A percentile compares a stretch with the other conserved stretches of the same genome.
Evolutionary conservation across 1,284 basidiomycete genomes (phyloP).

Genomic region (Puccinia horiana): DNA sequence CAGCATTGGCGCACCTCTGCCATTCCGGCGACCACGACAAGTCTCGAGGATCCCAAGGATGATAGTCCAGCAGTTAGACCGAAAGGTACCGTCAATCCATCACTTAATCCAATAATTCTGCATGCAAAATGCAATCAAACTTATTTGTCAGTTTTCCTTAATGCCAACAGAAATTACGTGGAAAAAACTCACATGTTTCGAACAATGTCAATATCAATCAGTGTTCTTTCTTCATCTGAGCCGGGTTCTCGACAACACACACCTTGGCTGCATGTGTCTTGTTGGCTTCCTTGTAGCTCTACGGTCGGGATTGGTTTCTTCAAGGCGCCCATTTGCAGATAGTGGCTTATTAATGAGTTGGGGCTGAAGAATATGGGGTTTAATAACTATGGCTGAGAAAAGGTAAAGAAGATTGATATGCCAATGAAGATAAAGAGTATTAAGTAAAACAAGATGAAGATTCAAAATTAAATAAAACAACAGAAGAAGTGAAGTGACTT

Average conservation of each 20-base stretch:
- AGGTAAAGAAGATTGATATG: neutral
- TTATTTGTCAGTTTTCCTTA: neutral
- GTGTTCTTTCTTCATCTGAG: slow-evolving; percentile 69
- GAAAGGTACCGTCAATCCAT: slow-evolving; percentile 93
- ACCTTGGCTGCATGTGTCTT: slow-evolving; percentile 1
- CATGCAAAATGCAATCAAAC: slow-evolving; percentile 2
- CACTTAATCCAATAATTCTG: slow-evolving; percentile 88
- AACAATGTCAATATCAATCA: slow-evolving; percentile 82
- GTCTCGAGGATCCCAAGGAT: slow-evolving; percentile 78
- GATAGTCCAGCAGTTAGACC: slow-evolving; percentile 86
- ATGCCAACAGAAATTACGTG: slow-evolving; percentile 7
- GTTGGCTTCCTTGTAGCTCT: neutral
- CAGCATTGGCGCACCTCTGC: slow-evolving; percentile 65
- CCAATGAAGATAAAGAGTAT: neutral
- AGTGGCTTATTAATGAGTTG: neutral
- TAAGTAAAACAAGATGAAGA: neutral
- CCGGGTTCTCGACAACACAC: neutral
- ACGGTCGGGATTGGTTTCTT: neutral
- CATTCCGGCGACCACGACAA: slow-evolving; percentile 86
- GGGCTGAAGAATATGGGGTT: neutral
- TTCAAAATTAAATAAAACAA: too few relatives aligned
- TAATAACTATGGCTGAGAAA: neutral
- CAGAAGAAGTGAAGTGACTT: neutral
- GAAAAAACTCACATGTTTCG: slow-evolving; percentile 70
- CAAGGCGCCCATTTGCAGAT: neutral